phyloP scores from a whole-genome alignment of 306 rosid species.

The Cucumis sativus region DNA sequence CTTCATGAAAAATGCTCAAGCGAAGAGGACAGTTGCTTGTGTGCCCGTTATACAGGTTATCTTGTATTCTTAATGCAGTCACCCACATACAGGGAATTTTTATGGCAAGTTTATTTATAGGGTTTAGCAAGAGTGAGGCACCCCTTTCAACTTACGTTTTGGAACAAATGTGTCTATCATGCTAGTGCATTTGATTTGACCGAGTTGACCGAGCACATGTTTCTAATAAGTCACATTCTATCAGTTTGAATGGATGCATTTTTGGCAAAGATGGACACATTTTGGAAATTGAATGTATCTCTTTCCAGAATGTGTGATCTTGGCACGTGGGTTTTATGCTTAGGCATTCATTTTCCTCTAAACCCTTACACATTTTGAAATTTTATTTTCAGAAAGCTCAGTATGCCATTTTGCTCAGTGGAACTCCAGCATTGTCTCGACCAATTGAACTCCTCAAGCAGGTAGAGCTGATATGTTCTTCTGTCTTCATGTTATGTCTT shows the following conservation, averaged over 20 bases:
- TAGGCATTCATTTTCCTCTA: neutral
- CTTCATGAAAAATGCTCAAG: conserved; percentile 86
- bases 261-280: neutral
- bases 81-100: neutral
- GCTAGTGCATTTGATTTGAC: neutral
- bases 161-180: neutral
- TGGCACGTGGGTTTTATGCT: neutral
- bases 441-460: conserved; percentile 90
- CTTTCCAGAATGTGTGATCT: neutral
- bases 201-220: neutral
- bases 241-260: neutral
- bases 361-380: neutral
- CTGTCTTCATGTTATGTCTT: neutral
- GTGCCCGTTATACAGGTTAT: conserved; percentile 83
- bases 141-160: neutral
- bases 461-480: conserved; percentile 25
- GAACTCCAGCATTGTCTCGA: conserved; percentile 96
- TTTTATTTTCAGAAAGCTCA: conserved; percentile 60
- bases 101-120: neutral
- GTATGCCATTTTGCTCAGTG: conserved; percentile 80
- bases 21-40: conserved; percentile 82
- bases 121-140: neutral
- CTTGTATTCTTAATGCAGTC: conserved; percentile 14
- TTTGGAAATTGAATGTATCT: neutral
- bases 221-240: neutral